Conservation (phyloP, 495 filamentous ascomycete genomes). For the Daldinia caldariorum region DNA sequence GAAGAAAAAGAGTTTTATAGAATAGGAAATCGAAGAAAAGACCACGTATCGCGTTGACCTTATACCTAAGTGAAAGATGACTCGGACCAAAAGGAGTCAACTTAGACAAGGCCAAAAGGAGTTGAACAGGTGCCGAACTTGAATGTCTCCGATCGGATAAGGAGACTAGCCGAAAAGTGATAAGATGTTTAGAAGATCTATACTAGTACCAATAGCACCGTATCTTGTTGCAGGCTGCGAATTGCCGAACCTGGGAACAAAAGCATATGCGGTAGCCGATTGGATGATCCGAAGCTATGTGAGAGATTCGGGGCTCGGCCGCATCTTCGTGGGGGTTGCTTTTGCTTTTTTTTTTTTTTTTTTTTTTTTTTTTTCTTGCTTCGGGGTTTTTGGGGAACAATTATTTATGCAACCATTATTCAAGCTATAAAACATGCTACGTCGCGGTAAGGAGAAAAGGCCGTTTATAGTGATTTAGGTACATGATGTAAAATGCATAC, state of each 20-base stretch:
- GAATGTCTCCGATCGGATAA: conserved; percentile 19
- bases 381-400: conserved; percentile 23
- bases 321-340: conserved; percentile 14
- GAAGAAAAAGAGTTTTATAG: background rate
- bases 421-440: conserved; percentile 9
- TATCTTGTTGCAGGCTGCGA: conserved; percentile 22
- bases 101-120: background rate
- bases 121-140: conserved; percentile 30
- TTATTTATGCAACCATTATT: conserved; percentile 4
- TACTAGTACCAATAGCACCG: too few relatives aligned
- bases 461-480: too few relatives aligned
- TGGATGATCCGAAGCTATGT: conserved; percentile 22
- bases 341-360: conserved; percentile 7
- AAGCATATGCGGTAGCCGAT: conserved; percentile 26
- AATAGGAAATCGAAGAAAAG: background rate
- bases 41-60: background rate
- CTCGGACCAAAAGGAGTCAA: conserved; percentile 5
- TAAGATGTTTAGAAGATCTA: too few relatives aligned
- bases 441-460: conserved; percentile 10
- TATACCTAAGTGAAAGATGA: conserved; percentile 2
- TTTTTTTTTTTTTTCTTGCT: conserved; percentile 4
- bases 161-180: conserved; percentile 25
- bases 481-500: background rate
- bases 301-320: conserved; percentile 30
- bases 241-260: conserved; percentile 36